These are phyloP conservation scores for Posidonia australis DNA, from an alignment of 106 monocot species.

Conservation along the genomic window DNA sequence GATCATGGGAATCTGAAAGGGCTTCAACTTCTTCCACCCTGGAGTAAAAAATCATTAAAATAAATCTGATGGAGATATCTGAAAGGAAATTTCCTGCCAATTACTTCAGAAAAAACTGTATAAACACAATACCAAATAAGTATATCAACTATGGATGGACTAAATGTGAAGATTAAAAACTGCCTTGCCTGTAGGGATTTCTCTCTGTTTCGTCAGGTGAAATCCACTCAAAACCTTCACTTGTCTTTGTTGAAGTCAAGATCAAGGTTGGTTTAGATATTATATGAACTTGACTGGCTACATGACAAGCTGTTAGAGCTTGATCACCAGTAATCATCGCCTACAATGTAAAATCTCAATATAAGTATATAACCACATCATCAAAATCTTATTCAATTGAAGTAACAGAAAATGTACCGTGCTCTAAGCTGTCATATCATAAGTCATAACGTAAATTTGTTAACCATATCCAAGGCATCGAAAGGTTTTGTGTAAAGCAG, in stretches of 20 bases:
- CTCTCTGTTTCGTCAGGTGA: constrained; percentile 89
- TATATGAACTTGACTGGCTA: constrained; percentile 92
- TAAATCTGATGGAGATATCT: background rate
- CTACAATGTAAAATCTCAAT: constrained; percentile 14
- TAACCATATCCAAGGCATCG: too few species aligned
- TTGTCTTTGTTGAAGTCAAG: constrained; percentile 30
- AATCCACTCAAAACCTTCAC: constrained; percentile 61
- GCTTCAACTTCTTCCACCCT: constrained; percentile 69
- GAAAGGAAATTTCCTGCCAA: background rate
- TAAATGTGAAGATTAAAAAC: background rate
- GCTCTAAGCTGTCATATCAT: background rate
- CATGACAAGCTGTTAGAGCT: constrained; percentile 96
- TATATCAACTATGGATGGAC: background rate
- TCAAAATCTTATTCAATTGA: background rate
- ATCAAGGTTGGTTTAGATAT: constrained; percentile 85
- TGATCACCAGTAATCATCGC: constrained; percentile 99
- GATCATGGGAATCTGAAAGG: constrained; percentile 81
- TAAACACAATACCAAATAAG: background rate
- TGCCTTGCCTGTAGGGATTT: constrained; percentile 46
- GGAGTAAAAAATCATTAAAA: background rate
- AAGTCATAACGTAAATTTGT: background rate
- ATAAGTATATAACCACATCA: background rate
- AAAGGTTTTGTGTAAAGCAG: too few species aligned
- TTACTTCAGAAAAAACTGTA: background rate
- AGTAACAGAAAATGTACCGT: background rate